A percentile compares a stretch with the other conserved stretches of the same genome.
These are phyloP conservation scores for Aspergillus mulundensis DNA, from an alignment of 495 filamentous ascomycete genomes.

Conservation along the genomic window DNA sequence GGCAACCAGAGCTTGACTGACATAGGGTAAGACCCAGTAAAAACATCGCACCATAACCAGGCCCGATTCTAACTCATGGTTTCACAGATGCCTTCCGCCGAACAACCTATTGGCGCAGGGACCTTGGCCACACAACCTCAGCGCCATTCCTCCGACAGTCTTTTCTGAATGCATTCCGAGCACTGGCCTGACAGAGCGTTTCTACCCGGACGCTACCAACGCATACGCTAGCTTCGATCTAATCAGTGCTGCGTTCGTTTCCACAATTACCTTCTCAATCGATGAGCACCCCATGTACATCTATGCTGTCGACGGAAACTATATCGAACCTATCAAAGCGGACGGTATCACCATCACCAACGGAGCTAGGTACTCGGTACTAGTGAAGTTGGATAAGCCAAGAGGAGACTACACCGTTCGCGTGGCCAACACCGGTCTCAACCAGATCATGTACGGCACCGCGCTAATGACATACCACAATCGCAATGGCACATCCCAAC, in stretches of 20 bases:
- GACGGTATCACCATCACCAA: slow-evolving; percentile 31
- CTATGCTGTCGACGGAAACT: slow-evolving; percentile 41
- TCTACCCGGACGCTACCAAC: slow-evolving; percentile 24
- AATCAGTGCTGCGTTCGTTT: slow-evolving; percentile 25
- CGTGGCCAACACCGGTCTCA: slow-evolving; percentile 25
- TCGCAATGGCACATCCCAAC: not conserved
- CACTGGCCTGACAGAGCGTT: slow-evolving; percentile 21
- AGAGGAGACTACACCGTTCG: slow-evolving; percentile 37
- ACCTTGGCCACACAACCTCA: slow-evolving; percentile 13
- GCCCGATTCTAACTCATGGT: not conserved
- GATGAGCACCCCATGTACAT: slow-evolving; percentile 42
- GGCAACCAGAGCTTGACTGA: slow-evolving; percentile 39
- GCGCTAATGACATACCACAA: slow-evolving; percentile 27
- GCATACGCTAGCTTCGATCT: slow-evolving; percentile 33
- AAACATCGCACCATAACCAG: not conserved
- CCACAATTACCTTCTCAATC: slow-evolving; percentile 29
- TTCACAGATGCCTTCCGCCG: slow-evolving; percentile 15
- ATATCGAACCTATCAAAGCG: slow-evolving; percentile 30
- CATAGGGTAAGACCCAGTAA: slow-evolving; percentile 38
- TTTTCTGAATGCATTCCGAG: slow-evolving; percentile 30
- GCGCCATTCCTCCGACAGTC: slow-evolving; percentile 14
- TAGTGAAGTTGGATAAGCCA: slow-evolving; percentile 33
- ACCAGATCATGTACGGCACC: slow-evolving; percentile 35
- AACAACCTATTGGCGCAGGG: slow-evolving; percentile 7
- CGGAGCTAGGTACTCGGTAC: slow-evolving; percentile 35